phyloP scores from a whole-genome alignment of 345 rosid genomes.

The Eucalyptus brandiana region DNA sequence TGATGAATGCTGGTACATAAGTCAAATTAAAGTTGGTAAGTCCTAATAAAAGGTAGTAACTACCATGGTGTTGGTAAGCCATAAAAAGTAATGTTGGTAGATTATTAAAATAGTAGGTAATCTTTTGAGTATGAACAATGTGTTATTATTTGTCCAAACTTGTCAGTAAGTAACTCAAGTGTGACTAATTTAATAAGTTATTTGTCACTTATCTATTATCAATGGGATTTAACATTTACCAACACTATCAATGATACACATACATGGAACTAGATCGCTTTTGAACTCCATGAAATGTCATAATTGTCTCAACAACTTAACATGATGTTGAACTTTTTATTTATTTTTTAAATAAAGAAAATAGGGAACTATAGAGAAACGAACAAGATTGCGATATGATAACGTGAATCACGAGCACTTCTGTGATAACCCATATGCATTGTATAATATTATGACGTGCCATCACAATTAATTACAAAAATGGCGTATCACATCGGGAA shows the following conservation, averaged over 20 bases:
- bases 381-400: background rate
- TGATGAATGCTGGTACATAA: background rate
- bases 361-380: rapidly evolving
- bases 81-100: background rate
- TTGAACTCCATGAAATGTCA: background rate
- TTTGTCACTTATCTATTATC: background rate
- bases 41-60: background rate
- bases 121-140: background rate
- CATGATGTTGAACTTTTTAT: background rate
- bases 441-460: background rate
- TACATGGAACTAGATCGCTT: background rate
- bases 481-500: rapidly evolving
- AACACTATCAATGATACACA: background rate
- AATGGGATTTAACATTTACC: background rate
- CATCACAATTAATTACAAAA: background rate
- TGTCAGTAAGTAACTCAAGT: background rate
- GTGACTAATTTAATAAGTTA: background rate
- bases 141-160: background rate
- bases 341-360: background rate
- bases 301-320: background rate
- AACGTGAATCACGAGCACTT: background rate
- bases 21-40: too few species aligned
- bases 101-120: background rate
- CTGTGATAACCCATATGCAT: background rate
- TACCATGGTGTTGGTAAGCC: background rate